phyloP scores from a whole-genome alignment of 176 grass and related monocot species.

The Bothriochloa decipiens region DNA sequence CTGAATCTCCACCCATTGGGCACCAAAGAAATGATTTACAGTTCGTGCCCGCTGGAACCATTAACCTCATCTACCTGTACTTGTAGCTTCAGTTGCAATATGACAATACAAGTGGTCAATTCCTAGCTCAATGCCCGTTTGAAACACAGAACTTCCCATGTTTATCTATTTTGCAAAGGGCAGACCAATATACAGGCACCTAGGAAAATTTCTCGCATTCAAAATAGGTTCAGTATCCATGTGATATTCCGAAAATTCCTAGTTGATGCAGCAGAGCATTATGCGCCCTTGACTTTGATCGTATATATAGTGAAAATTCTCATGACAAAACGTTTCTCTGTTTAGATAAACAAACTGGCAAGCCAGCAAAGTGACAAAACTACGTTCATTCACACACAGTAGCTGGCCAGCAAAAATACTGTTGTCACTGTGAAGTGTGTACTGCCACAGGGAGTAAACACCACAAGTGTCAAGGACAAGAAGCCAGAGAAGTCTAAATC shows the following conservation, averaged over 20 bases:
- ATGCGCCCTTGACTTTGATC: not conserved
- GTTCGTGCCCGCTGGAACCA: not conserved
- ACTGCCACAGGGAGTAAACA: not conserved
- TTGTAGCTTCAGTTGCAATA: not conserved
- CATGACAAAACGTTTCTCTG: not conserved
- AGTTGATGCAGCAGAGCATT: not conserved
- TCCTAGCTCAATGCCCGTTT: too few relatives aligned
- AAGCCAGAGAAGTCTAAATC: not conserved
- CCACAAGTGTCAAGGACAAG: not conserved
- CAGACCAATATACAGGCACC: not conserved
- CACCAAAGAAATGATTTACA: not conserved
- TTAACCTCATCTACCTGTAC: not conserved
- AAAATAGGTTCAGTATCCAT: too few relatives aligned
- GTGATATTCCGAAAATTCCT: not conserved
- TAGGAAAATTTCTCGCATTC: not conserved
- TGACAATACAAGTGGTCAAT: not conserved
- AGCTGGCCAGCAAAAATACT: not conserved
- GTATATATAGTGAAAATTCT: not conserved
- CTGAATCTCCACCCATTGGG: slow-evolving; percentile 23
- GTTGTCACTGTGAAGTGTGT: not conserved
- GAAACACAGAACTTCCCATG: not conserved
- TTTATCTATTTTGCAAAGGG: not conserved
- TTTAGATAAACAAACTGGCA: not conserved
- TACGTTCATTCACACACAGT: not conserved
- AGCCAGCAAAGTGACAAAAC: slow-evolving; percentile 12